Base-by-base conservation (phyloP, 23 red algal genomes). In the Pyropia haitanensis region DNA sequence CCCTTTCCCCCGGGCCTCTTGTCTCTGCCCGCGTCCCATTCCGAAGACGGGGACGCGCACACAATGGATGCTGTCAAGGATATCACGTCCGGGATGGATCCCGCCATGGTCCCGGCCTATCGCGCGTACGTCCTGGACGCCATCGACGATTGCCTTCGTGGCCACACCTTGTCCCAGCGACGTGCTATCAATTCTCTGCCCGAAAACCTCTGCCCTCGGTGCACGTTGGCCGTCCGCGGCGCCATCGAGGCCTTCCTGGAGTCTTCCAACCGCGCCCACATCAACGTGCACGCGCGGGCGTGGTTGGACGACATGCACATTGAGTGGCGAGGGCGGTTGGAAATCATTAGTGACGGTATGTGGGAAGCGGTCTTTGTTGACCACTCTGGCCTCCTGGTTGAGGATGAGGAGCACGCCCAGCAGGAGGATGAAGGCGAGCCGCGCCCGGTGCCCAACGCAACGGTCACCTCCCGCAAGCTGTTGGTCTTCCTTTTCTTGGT, bases 161-260 rank as follows among this genome's bases (percentile, higher is more conserved):
- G 30, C 30, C 30, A 32, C 30, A 32, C 30, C 30, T 32, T 32
- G 30, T 32, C 30, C 2, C 30, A 32, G 30, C 30, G 30, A 5
- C 30, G 30, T 32, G 30, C 30, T 5, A 2, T 32, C 30, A 32
- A 5, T 32, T 32, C 30, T 5, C 5, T 32, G 30, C n/a, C 21
- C 4, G 27, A 15, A 0, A 18, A 63, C 17, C 65, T 66, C 18
- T 79, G 75, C 75, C 9, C 20, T 5, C 14, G 62, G 5, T 79
- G 75, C 53, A 16, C 16, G 20, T 23, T 68, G 7, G 61, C 75
- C 10, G 58, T 31, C 4, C 58, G 75, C 6, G 51, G 75, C 19
- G 75, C 75, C 31, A 58, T 79, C n/a, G 75, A 79, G 39, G 50
- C 53, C 3, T 79, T 79, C 34, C n/a, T 79, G 1, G 75, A 79